phyloP scores from a whole-genome alignment of 257 asterid genomes.

The Nicotiana obtusifolia region DNA sequence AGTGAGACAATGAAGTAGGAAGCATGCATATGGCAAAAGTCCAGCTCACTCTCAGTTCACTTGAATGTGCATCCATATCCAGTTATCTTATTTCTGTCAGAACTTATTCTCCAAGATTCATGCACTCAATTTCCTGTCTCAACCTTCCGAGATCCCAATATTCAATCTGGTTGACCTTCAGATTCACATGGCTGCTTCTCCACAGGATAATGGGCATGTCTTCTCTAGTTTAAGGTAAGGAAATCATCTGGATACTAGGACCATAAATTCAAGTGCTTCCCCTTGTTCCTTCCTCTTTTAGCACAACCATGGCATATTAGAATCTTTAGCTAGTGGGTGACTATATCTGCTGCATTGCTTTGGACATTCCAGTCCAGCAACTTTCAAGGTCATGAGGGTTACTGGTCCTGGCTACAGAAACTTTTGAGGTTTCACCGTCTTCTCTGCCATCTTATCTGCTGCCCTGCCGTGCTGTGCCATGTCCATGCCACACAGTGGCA shows the following conservation, averaged over 20 bases:
- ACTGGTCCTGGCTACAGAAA: slow-evolving; percentile 5
- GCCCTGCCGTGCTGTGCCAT: neutral
- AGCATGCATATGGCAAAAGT: slow-evolving; percentile 2
- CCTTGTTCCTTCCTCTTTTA: slow-evolving; percentile 13
- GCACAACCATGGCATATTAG: neutral
- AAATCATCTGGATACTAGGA: neutral
- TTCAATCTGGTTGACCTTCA: slow-evolving; percentile 16
- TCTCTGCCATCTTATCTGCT: neutral
- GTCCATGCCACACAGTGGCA: neutral
- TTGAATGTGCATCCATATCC: slow-evolving; percentile 10
- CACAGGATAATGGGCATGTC: neutral
- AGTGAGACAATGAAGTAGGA: slow-evolving; percentile 13
- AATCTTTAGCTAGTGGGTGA: slow-evolving; percentile 6
- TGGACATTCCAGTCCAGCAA: slow-evolving; percentile 5
- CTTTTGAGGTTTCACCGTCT: slow-evolving; percentile 4
- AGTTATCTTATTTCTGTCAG: slow-evolving; percentile 14
- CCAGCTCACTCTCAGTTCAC: neutral
- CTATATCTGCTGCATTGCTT: slow-evolving; percentile 1
- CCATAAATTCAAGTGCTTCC: slow-evolving; percentile 9
- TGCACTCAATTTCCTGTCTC: slow-evolving; percentile 16
- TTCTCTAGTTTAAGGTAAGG: neutral
- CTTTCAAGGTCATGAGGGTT: neutral
- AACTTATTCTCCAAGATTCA: slow-evolving; percentile 19
- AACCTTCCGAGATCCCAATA: slow-evolving; percentile 19
- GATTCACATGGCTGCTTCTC: slow-evolving; percentile 17